Conservation (phyloP, 805 yeast species). For the Teunomyces barrocoloradensis region DNA sequence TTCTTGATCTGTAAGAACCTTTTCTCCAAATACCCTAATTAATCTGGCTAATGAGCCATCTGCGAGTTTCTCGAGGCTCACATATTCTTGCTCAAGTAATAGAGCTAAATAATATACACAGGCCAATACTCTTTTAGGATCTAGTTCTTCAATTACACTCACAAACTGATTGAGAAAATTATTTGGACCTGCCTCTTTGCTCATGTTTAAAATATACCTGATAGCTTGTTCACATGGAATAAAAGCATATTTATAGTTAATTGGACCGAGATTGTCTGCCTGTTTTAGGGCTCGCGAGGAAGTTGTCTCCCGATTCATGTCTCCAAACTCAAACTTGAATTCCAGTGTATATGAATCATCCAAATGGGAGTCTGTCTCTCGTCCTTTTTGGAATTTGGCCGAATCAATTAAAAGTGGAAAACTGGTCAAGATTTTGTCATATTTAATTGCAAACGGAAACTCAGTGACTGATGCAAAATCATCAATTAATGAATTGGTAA, state of each 20-base stretch:
- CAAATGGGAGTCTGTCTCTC: neutral
- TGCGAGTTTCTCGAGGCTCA: neutral
- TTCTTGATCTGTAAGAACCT: slow-evolving; percentile 22
- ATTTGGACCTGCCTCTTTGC: neutral
- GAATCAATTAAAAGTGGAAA: neutral
- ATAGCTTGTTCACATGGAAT: neutral
- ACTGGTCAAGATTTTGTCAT: neutral
- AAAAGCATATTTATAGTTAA: neutral
- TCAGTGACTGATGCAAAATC: neutral
- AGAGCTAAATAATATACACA: slow-evolving; percentile 3
- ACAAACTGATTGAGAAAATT: neutral
- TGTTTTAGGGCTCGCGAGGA: neutral
- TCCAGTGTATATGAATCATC: neutral
- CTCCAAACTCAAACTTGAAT: neutral
- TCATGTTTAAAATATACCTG: neutral
- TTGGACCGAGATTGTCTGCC: neutral
- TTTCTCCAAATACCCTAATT: slow-evolving; percentile 31
- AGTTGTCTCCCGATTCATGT: neutral
- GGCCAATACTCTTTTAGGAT: slow-evolving; percentile 4
- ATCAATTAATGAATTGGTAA: neutral
- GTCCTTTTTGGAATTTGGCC: neutral
- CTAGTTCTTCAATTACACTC: neutral
- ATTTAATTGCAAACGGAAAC: neutral
- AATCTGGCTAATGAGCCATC: slow-evolving; percentile 10
- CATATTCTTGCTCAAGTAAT: neutral